Conservation (phyloP, 139 green algal species). For the Tetradesmus lagerheimii region DNA sequence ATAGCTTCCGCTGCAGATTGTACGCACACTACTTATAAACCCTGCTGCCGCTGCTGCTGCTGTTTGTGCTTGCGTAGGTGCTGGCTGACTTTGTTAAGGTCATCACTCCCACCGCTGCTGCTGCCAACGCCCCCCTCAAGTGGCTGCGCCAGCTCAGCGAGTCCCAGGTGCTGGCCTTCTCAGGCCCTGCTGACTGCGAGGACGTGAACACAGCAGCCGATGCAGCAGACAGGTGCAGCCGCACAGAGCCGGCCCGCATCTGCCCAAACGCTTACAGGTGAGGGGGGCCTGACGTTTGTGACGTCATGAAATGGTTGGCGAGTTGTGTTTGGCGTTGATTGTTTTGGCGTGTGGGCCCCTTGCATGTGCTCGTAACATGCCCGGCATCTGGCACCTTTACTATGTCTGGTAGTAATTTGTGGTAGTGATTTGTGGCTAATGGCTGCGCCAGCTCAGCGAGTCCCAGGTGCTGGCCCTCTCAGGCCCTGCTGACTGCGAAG, state of each 20-base stretch:
- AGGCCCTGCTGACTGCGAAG: not conserved
- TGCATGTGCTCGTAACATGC: not conserved
- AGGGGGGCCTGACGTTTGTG: not conserved
- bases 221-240: constrained; percentile 34
- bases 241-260: constrained; percentile 32
- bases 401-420: no score
- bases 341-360: not conserved
- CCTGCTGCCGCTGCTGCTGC: not conserved
- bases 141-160: constrained; percentile 43
- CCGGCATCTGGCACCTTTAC: no score
- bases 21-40: no score
- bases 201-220: not conserved
- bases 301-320: no score
- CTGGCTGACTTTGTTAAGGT: constrained; percentile 68
- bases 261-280: constrained; percentile 56
- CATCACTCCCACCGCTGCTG: constrained; percentile 30
- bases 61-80: constrained; percentile 44
- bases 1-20: no score
- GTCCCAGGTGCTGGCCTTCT: not conserved
- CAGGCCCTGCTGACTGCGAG: not conserved
- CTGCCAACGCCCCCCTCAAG: not conserved
- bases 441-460: constrained; percentile 41
- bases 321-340: no score
- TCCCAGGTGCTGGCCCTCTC: not conserved
- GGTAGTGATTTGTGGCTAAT: no score